A percentile compares a stretch with the other conserved stretches of the same genome.
These are phyloP conservation scores for Trypanosoma melophagium DNA, from an alignment of 208 protist species.

Conservation along the genomic window DNA sequence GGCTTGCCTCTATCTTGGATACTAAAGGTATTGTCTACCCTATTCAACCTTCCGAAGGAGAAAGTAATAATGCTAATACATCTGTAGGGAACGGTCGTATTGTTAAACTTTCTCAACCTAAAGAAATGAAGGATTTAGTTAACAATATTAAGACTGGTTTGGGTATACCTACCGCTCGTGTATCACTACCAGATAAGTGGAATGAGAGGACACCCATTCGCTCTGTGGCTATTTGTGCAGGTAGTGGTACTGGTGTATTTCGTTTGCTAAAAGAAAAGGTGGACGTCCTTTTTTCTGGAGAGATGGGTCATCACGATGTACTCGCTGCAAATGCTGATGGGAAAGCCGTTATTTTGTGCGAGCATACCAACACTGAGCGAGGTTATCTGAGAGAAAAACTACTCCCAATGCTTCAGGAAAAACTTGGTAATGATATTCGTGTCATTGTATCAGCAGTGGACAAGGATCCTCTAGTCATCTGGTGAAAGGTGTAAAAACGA, in stretches of 20 bases:
- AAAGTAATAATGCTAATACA: slow-evolving; percentile 5
- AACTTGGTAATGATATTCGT: slow-evolving; percentile 46
- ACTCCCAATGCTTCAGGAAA: slow-evolving; percentile 38
- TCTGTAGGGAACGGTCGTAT: slow-evolving; percentile 61
- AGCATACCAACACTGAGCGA: slow-evolving; percentile 93
- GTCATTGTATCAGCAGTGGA: slow-evolving; percentile 65
- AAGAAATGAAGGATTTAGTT: slow-evolving; percentile 50
- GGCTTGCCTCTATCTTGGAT: slow-evolving; percentile 77
- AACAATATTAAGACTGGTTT: slow-evolving; percentile 62
- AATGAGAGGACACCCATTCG: slow-evolving; percentile 34
- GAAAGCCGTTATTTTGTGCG: slow-evolving; percentile 85
- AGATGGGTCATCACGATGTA: slow-evolving; percentile 94
- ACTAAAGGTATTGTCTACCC: slow-evolving; percentile 15
- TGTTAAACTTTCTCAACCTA: slow-evolving; percentile 40
- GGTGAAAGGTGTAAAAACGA: slow-evolving; percentile 30
- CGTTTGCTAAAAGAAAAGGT: slow-evolving; percentile 38
- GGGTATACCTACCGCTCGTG: slow-evolving; percentile 52
- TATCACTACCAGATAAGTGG: slow-evolving; percentile 68
- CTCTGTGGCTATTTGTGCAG: slow-evolving; percentile 85
- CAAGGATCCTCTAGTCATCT: slow-evolving; percentile 72
- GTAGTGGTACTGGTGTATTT: slow-evolving; percentile 84
- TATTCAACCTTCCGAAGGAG: slow-evolving; percentile 46
- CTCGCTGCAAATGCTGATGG: slow-evolving; percentile 75
- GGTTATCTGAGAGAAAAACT: slow-evolving; percentile 73
- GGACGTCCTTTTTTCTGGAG: slow-evolving; percentile 83